Evolutionary conservation across 768 basidiomycete genomes (phyloP), one percentile per base, ranked within the genome.

Genomic region (Lentinula guzmanii): DNA sequence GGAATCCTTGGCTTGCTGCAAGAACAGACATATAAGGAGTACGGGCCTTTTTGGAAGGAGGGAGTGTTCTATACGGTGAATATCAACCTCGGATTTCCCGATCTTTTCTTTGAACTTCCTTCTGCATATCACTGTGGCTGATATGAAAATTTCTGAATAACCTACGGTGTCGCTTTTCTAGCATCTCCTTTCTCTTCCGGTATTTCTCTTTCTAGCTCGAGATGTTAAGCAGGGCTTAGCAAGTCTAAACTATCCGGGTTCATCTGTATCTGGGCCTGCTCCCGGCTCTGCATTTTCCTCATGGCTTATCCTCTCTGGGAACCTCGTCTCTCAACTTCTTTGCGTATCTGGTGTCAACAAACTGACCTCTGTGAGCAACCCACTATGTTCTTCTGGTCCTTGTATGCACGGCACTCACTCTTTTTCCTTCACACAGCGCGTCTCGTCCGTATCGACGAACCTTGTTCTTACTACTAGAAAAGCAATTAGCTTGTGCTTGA

Each of bases 261-360:
- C 39, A 10, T 78, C 79, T 1, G 68, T 71, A 15, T 34, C 42
- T 21, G 68, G 76, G 8, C 63, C 72, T 39, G 65, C 70, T 41
- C 69, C 69, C 37, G 71, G 66, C 15, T 71, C 74, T 3, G 63
- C 76, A 4, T 65, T 71, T 10, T 68, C 74, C 3, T 81, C 90
- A 0, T 85, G 86, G 69, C 61, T 84, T 35, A 79, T 88, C 21
- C 75, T 93, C 18, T 76, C 70, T 0, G 73, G 79, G 21, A 93
- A 93, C 68, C 79, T 93, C 18, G 62, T 86, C 13, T 84, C 90
- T 2, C 93, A 93, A 67, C 81, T 89, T 1, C 72, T 90, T n/a
- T 95, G 93, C 67, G 86, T 93, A 3, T 84, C 89, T 0, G 90
- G 91, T 21, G 93, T 93, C 39, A 93, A 93, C 70, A 80, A 82